Conservation (phyloP, 495 filamentous ascomycete species). For the Trichoderma gamsii region DNA sequence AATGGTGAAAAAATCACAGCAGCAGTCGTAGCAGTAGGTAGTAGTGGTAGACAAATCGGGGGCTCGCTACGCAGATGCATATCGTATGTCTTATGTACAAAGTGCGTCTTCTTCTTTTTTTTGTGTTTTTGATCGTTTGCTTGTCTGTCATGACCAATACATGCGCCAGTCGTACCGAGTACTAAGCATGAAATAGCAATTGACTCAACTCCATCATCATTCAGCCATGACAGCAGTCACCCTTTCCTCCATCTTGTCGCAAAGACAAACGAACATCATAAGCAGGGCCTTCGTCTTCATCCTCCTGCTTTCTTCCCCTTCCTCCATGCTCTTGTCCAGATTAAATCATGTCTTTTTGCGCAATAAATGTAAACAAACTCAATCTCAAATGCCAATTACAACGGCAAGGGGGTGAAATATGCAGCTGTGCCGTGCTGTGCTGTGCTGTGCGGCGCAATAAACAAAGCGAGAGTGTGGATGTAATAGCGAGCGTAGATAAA, state of each 20-base stretch:
- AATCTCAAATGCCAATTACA: too few relatives aligned
- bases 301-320: background rate
- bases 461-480: background rate
- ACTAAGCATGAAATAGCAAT: too few relatives aligned
- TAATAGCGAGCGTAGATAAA: background rate
- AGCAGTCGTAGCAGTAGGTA: too few relatives aligned
- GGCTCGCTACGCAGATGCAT: too few relatives aligned
- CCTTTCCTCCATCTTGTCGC: background rate
- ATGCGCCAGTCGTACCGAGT: too few relatives aligned
- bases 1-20: too few relatives aligned
- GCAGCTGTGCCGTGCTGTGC: background rate
- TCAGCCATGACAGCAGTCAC: background rate
- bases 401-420: background rate
- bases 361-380: background rate
- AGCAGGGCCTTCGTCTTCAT: background rate
- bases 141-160: too few relatives aligned
- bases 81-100: too few relatives aligned
- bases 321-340: background rate
- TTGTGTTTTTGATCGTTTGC: too few relatives aligned
- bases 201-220: too few relatives aligned
- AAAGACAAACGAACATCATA: background rate
- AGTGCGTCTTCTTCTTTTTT: too few relatives aligned
- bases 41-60: too few relatives aligned
- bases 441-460: slow-evolving; percentile 1
- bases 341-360: background rate